Evolutionary conservation across 2,329 filamentous ascomycete genomes (phyloP), one percentile per base, ranked within the genome.

Genomic region (Pseudopithomyces chartarum): DNA sequence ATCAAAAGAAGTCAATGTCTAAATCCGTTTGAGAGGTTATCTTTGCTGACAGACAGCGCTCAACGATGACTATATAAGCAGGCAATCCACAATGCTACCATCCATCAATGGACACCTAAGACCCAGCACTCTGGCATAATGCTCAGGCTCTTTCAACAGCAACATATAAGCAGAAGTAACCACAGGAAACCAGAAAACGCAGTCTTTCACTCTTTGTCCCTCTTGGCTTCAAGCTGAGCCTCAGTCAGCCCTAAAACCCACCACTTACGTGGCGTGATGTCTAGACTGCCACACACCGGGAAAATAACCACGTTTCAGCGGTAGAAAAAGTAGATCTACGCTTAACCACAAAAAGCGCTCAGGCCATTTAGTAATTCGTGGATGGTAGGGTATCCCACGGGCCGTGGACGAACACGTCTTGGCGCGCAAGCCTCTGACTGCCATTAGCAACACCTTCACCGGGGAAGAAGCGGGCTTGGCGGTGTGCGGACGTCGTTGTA

Each of bases 161-260:
- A 45, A 29, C 40, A 44, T 42, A 20, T 11, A 44, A 52, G 36
- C 39, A 52, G 22, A 43, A 43, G 32, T 17, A 44, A 43, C 49
- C 29, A 52, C 39, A 52, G 29, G 45, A 49, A 49, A 26, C 34
- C 23, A 36, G n/a, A 13, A 5, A 4, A 38, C 34, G 12, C 38
- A 40, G 40, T 53, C 32, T 19, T 33, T 19, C 17, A 45, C 15
- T n/a, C 45, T 48, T 38, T 48, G 40, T 45, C n/a, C 23, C 34
- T 32, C 50, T 45, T 52, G 22, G 50, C 50, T 26, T 20, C 19
- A 15, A 45, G 50, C 50, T 45, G 50, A 52, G 50, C 40, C 50
- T 45, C 42, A 38, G 40, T 49, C 53, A 49, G 52, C 52, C 52
- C 23, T 54, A 54, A 19, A 32, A 39, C n/a, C 13, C 34, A 38